Percentiles rank a stretch among this genome's conserved stretches.
Conservation (phyloP, 805 yeast species). For the Hanseniaspora guilliermondii region DNA sequence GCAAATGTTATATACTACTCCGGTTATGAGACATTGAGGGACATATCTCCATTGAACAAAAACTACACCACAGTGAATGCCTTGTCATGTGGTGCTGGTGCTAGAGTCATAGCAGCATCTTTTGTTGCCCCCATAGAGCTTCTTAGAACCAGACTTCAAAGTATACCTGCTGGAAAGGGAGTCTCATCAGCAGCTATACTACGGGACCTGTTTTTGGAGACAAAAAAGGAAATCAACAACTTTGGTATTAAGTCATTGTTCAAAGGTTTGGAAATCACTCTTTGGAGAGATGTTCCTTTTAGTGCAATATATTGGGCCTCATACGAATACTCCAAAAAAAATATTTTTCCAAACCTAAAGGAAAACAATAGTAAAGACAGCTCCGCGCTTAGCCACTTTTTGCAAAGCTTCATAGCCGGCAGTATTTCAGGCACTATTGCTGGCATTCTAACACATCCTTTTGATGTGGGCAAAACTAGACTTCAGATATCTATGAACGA, state of each 20-base stretch:
- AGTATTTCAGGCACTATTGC: slow-evolving; percentile 75
- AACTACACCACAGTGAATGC: slow-evolving; percentile 45
- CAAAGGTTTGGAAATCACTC: slow-evolving; percentile 73
- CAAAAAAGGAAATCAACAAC: slow-evolving; percentile 36
- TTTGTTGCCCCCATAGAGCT: slow-evolving; percentile 79
- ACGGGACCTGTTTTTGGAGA: slow-evolving; percentile 41
- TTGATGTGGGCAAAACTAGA: slow-evolving; percentile 94
- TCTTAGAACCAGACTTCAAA: slow-evolving; percentile 76
- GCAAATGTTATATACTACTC: slow-evolving; percentile 87
- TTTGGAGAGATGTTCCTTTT: slow-evolving; percentile 97
- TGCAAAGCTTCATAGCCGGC: slow-evolving; percentile 66
- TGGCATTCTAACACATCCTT: slow-evolving; percentile 81
- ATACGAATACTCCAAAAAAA: slow-evolving; percentile 46
- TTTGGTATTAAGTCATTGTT: slow-evolving; percentile 59
- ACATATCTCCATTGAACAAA: slow-evolving; percentile 45
- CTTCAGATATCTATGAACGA: slow-evolving; percentile 47
- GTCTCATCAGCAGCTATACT: slow-evolving; percentile 26
- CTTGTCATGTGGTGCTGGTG: slow-evolving; percentile 69
- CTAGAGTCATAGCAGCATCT: slow-evolving; percentile 74
- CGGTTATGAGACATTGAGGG: slow-evolving; percentile 80
- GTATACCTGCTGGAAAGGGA: slow-evolving; percentile 49
- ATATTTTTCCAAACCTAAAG: slow-evolving; percentile 8
- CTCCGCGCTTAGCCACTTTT: slow-evolving; percentile 36
- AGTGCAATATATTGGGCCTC: slow-evolving; percentile 90
- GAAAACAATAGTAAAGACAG: slow-evolving; percentile 17